These are phyloP conservation scores for Pulveroboletus sp. DNA, from an alignment of 768 basidiomycete species.

Conservation along the genomic window DNA sequence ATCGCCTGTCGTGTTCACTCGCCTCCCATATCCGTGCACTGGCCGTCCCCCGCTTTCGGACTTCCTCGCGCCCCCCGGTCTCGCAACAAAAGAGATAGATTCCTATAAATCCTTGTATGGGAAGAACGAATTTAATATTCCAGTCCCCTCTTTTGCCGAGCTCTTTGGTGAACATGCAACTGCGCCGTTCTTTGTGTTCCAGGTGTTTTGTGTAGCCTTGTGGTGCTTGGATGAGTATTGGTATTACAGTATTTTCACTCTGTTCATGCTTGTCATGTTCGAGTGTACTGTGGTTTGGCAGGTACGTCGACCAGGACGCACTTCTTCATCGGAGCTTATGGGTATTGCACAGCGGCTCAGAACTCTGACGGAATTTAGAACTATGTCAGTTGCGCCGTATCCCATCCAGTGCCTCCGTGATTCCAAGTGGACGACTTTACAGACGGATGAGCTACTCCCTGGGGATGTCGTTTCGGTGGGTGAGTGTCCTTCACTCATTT, in stretches of 20 bases:
- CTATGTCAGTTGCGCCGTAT: slow-evolving; percentile 93
- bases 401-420: slow-evolving; percentile 79
- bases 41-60: slow-evolving; percentile 59
- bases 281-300: slow-evolving; percentile 99
- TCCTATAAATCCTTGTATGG: slow-evolving; percentile 69
- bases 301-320: slow-evolving; percentile 41
- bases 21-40: slow-evolving; percentile 86
- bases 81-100: slow-evolving; percentile 45
- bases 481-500: slow-evolving; percentile 36
- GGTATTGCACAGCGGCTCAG: slow-evolving; percentile 62
- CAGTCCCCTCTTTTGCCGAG: slow-evolving; percentile 89
- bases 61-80: slow-evolving; percentile 57
- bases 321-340: not conserved
- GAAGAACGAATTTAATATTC: slow-evolving; percentile 94
- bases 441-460: slow-evolving; percentile 84
- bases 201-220: slow-evolving; percentile 93
- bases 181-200: slow-evolving; percentile 99
- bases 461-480: slow-evolving; percentile 84
- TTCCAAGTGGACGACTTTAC: slow-evolving; percentile 71
- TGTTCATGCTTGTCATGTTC: slow-evolving; percentile 98
- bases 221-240: slow-evolving; percentile 99
- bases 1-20: slow-evolving; percentile 60
- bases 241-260: slow-evolving; percentile 96
- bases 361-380: slow-evolving; percentile 92
- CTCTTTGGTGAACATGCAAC: slow-evolving; percentile 95